These are phyloP conservation scores for Lipomyces kockii DNA, from an alignment of 805 yeast genomes.

Conservation along the genomic window DNA sequence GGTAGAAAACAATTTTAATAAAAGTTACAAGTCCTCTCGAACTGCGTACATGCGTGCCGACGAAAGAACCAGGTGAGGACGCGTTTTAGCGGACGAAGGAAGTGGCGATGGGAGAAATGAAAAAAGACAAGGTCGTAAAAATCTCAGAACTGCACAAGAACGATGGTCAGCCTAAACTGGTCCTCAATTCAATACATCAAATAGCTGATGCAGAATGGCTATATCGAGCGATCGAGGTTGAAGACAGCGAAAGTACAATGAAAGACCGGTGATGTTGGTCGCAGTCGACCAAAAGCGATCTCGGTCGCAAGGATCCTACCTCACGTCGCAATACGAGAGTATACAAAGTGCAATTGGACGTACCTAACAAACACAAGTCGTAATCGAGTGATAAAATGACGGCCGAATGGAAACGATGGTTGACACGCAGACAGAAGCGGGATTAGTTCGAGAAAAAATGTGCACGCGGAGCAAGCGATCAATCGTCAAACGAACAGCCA, in stretches of 20 bases:
- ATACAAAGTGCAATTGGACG: neutral
- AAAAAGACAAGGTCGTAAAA: neutral
- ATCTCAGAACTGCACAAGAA: neutral
- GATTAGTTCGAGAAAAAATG: neutral
- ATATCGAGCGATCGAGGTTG: neutral
- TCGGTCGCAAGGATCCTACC: neutral
- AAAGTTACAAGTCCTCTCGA: neutral
- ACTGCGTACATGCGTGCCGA: slow-evolving; percentile 7
- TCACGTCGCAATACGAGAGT: neutral
- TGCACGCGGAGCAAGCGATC: neutral
- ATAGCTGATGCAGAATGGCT: neutral
- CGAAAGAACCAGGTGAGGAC: neutral
- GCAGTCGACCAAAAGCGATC: neutral
- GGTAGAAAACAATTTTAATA: neutral
- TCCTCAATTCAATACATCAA: neutral
- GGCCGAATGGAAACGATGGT: neutral
- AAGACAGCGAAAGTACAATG: neutral
- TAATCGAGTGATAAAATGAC: neutral
- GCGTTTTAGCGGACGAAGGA: slow-evolving; percentile 1
- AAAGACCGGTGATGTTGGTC: neutral
- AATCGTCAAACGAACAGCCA: neutral
- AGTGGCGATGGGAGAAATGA: neutral
- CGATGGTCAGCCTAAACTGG: neutral
- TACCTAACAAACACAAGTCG: neutral
- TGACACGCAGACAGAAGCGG: neutral